These are phyloP conservation scores for Erodium chrysanthum DNA, from an alignment of 441 rosid genomes.

Conservation along the genomic window DNA sequence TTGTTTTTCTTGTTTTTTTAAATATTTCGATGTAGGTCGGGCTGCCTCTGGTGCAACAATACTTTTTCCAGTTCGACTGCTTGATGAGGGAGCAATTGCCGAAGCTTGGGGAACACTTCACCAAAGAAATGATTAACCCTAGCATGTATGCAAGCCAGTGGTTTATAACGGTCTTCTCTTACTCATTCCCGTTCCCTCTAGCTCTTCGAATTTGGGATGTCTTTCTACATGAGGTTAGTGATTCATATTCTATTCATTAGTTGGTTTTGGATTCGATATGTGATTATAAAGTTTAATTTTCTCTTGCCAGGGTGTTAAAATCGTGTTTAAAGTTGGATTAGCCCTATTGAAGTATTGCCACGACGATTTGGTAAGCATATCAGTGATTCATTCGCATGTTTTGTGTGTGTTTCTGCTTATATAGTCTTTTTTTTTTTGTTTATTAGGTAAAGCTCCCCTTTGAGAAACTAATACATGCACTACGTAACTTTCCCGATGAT, in stretches of 20 bases:
- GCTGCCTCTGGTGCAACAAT: conserved; percentile 87
- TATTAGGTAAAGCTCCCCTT: conserved; percentile 61
- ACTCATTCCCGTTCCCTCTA: conserved; percentile 74
- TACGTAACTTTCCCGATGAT: conserved; percentile 78
- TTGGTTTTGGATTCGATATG: conserved; percentile 5
- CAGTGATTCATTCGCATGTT: neutral
- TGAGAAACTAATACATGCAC: conserved; percentile 77
- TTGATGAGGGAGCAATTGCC: conserved; percentile 77
- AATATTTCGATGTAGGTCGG: conserved; percentile 57
- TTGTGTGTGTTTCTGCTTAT: conserved; percentile 4
- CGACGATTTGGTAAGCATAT: conserved; percentile 58
- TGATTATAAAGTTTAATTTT: conserved; percentile 4
- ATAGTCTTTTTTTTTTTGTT: conserved; percentile 8
- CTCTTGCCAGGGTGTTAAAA: conserved; percentile 62
- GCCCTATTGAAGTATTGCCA: conserved; percentile 77
- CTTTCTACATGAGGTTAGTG: conserved; percentile 71
- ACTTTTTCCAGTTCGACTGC: conserved; percentile 62
- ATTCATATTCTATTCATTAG: neutral
- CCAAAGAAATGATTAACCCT: conserved; percentile 81
- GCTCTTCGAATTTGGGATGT: conserved; percentile 97
- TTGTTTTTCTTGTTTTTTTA: no score
- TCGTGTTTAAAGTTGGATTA: conserved; percentile 84
- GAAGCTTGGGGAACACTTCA: conserved; percentile 78
- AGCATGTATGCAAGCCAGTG: conserved; percentile 99
- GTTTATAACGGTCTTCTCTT: conserved; percentile 90